Percentiles rank a stretch among this genome's conserved stretches.
These are phyloP conservation scores for Blastomyces emzantsi DNA, from an alignment of 2,329 filamentous ascomycete species.

Conservation along the genomic window DNA sequence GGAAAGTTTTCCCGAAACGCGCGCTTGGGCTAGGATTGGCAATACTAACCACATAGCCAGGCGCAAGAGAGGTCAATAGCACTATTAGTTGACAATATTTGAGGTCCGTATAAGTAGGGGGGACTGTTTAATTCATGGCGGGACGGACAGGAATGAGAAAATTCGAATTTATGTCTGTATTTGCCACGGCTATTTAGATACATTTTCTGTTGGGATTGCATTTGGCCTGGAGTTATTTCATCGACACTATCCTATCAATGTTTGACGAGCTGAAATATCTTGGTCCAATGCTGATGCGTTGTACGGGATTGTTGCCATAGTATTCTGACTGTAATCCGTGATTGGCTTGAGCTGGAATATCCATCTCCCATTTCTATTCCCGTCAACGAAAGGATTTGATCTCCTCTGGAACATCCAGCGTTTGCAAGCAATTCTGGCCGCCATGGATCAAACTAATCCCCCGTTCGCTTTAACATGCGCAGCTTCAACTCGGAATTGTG, in stretches of 20 bases:
- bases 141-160: not conserved
- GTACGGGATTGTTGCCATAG: too few species aligned
- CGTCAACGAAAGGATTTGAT: not conserved
- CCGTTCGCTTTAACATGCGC: slow-evolving; percentile 11
- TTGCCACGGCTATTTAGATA: not conserved
- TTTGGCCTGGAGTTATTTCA: not conserved
- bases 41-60: too few species aligned
- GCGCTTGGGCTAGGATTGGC: too few species aligned
- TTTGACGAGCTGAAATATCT: not conserved
- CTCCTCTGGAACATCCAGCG: not conserved
- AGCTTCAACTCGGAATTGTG: slow-evolving; percentile 11
- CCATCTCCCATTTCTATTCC: not conserved
- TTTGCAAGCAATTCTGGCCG: not conserved
- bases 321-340: not conserved
- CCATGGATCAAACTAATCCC: not conserved
- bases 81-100: too few species aligned
- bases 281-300: not conserved
- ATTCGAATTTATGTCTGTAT: not conserved
- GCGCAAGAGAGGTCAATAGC: too few species aligned
- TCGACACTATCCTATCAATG: not conserved
- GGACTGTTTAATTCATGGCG: not conserved
- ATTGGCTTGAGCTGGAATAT: not conserved
- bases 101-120: not conserved
- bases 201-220: not conserved
- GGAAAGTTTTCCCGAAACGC: slow-evolving; percentile 6